Percentiles rank a stretch among this genome's conserved stretches.
phyloP scores from a whole-genome alignment of 371 early-diverging fungal genomes.

The Syncephalastrum racemosum region DNA sequence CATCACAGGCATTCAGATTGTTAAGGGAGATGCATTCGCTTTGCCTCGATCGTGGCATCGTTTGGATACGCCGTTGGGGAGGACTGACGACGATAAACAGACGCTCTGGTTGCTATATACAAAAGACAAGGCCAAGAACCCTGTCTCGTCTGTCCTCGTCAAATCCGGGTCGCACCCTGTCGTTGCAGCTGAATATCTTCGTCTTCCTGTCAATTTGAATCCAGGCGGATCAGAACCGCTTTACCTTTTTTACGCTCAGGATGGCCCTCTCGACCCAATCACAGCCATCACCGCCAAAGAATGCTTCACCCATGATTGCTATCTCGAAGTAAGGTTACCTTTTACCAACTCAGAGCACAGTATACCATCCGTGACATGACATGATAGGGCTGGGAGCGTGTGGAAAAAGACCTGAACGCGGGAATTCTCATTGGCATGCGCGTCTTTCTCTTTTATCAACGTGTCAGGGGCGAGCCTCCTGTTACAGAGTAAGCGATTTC shows the following conservation, averaged over 20 bases:
- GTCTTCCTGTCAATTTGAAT: constrained; percentile 36
- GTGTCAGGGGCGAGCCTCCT: constrained; percentile 19
- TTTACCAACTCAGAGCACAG: constrained; percentile 23
- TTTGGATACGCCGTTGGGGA: constrained; percentile 25
- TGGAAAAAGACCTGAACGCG: constrained; percentile 34
- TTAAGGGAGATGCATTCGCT: constrained; percentile 13
- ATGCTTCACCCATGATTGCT: constrained; percentile 47
- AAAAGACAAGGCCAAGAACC: constrained; percentile 24
- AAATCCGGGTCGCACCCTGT: constrained; percentile 27
- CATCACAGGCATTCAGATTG: constrained; percentile 23
- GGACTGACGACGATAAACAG: constrained; percentile 21
- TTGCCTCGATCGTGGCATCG: constrained; percentile 18
- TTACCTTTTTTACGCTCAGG: constrained; percentile 33
- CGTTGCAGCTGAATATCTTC: constrained; percentile 30
- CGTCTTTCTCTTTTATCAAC: constrained; percentile 41
- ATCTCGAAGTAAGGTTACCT: constrained; percentile 39
- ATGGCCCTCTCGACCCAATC: constrained; percentile 42
- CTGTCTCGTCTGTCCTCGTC: constrained; percentile 32
- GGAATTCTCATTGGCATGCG: constrained; percentile 48
- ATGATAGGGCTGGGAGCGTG: constrained; percentile 33
- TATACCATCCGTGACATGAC: no score
- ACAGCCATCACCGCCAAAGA: constrained; percentile 53
- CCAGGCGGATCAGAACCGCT: constrained; percentile 27
- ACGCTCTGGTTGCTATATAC: constrained; percentile 32
- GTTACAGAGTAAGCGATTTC: constrained; percentile 41